Evolutionary conservation across 148 eudicot species (phyloP).

Genomic region (Fagopyrum homotropicum): DNA sequence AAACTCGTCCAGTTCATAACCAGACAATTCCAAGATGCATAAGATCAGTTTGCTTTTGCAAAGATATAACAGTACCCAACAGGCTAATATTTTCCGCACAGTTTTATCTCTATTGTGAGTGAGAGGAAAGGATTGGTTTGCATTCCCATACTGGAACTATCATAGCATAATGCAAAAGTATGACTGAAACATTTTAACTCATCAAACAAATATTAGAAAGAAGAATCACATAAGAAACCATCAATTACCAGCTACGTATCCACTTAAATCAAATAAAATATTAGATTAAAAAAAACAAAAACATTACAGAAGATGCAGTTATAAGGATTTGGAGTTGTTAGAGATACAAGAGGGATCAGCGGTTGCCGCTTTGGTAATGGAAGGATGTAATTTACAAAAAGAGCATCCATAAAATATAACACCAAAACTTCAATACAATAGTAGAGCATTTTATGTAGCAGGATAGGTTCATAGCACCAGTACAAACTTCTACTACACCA

Average conservation of each 20-base stretch:
- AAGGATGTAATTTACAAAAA: not conserved
- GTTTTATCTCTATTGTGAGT: no score
- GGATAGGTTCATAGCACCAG: not conserved
- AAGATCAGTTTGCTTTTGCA: no score
- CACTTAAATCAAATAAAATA: not conserved
- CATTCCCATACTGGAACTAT: no score
- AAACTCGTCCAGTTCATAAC: not conserved
- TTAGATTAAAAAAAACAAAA: not conserved
- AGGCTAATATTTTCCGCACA: no score
- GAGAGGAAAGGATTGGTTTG: no score
- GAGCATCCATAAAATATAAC: not conserved
- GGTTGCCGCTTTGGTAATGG: not conserved
- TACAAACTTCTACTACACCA: not conserved
- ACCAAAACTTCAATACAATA: not conserved
- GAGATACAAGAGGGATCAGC: not conserved
- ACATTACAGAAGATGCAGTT: not conserved
- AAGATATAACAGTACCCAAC: no score
- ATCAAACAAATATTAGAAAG: no score
- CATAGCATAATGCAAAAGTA: no score
- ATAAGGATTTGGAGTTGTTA: not conserved
- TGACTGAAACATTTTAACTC: no score
- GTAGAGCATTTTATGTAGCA: not conserved
- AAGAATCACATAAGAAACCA: no score
- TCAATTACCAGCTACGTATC: no score
- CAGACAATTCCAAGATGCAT: no score